phyloP scores from a whole-genome alignment of 2,329 filamentous ascomycete genomes.

The Elsinoe ampelina region DNA sequence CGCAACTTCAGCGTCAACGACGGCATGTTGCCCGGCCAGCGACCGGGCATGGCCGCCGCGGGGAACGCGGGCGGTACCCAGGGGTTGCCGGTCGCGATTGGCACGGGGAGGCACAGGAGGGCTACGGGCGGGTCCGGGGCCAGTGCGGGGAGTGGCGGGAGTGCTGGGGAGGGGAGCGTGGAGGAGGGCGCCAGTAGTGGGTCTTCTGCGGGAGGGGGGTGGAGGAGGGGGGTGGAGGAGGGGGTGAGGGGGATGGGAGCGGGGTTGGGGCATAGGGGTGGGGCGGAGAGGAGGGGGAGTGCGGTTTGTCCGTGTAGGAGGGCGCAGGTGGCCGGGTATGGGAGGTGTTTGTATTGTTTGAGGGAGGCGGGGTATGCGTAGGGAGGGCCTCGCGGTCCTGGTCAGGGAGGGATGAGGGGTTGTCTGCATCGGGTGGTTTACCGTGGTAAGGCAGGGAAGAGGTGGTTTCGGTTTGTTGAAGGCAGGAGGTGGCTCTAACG shows the following conservation, averaged over 20 bases:
- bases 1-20: slow-evolving; percentile 96
- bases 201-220: slow-evolving; percentile 10
- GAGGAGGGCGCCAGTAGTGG: background rate
- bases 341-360: slow-evolving; percentile 9
- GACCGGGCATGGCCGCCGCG: slow-evolving; percentile 40
- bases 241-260: too few relatives aligned
- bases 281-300: slow-evolving; percentile 4
- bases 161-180: background rate
- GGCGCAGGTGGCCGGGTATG: background rate
- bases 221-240: background rate
- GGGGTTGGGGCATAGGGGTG: background rate
- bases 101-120: slow-evolving; percentile 40
- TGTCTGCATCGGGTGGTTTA: background rate
- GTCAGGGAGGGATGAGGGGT: background rate
- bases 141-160: background rate
- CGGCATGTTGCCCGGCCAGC: slow-evolving; percentile 63
- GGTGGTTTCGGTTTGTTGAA: background rate
- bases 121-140: background rate
- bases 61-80: slow-evolving; percentile 40
- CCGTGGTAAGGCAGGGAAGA: background rate
- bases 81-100: slow-evolving; percentile 55
- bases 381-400: background rate
- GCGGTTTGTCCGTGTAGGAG: slow-evolving; percentile 8
- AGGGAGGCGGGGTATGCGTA: slow-evolving; percentile 5
- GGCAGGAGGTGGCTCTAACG: background rate